These are phyloP conservation scores for Agaricus bisporus DNA, from an alignment of 768 basidiomycete genomes.

Conservation along the genomic window DNA sequence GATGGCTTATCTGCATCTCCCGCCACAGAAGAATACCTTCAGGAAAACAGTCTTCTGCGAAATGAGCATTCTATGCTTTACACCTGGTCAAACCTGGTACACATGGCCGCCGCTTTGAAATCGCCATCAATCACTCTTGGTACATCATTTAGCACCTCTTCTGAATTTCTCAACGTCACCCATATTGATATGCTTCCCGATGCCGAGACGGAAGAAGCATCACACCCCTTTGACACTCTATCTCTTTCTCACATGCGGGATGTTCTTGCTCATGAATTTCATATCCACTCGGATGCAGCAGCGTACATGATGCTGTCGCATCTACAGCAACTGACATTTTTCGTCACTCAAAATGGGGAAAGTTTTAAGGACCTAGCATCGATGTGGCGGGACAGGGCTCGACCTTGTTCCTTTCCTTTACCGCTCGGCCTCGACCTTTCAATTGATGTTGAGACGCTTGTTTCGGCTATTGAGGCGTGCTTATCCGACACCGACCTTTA, in stretches of 20 bases:
- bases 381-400: conserved; percentile 21
- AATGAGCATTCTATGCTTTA: conserved; percentile 50
- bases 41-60: conserved; percentile 37
- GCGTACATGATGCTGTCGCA: conserved; percentile 52
- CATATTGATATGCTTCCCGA: conserved; percentile 18
- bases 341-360: conserved; percentile 38
- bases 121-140: conserved; percentile 23
- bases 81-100: conserved; percentile 61
- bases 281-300: conserved; percentile 46
- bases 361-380: conserved; percentile 31
- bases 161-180: conserved; percentile 42
- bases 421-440: conserved; percentile 70
- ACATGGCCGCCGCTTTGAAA: conserved; percentile 55
- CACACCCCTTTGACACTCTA: conserved; percentile 52
- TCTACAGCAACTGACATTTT: conserved; percentile 56
- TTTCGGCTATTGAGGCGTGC: conserved; percentile 66
- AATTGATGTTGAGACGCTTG: conserved; percentile 64
- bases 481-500: conserved; percentile 66
- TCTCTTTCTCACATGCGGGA: conserved; percentile 55
- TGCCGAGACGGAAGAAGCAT: conserved; percentile 15
- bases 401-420: conserved; percentile 55
- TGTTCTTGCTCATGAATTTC: conserved; percentile 53
- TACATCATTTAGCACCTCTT: conserved; percentile 20
- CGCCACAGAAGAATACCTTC: conserved; percentile 45
- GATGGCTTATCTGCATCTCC: conserved; percentile 36